phyloP scores from a whole-genome alignment of 495 filamentous ascomycete genomes.

The Peziza echinospora region DNA sequence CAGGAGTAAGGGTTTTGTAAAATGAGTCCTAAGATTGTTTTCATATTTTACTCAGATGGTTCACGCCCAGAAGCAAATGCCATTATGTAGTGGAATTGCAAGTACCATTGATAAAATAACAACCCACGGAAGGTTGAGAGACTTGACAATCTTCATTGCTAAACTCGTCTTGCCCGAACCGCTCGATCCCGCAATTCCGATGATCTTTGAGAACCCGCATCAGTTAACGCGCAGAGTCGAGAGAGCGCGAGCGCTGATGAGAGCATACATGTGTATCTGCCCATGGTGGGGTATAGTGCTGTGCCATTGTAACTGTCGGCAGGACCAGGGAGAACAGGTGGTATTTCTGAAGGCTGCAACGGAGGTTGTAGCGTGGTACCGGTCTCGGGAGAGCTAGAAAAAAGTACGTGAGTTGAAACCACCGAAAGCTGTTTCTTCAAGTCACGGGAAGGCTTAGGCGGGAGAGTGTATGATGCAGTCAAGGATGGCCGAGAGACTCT shows the following conservation, averaged over 20 bases:
- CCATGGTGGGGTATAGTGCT: constrained; percentile 82
- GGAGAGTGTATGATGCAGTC: too few species aligned
- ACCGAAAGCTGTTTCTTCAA: too few species aligned
- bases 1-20: constrained; percentile 63
- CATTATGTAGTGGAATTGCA: constrained; percentile 6
- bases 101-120: constrained; percentile 85
- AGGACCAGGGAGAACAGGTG: too few species aligned
- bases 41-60: neutral
- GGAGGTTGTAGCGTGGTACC: too few species aligned
- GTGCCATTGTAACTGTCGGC: neutral
- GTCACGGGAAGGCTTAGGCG: too few species aligned
- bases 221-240: neutral
- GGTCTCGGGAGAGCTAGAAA: too few species aligned
- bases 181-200: constrained; percentile 85
- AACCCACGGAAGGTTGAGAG: constrained; percentile 87
- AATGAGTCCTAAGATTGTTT: constrained; percentile 55
- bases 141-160: constrained; percentile 71
- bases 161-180: constrained; percentile 96
- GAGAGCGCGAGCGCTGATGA: neutral
- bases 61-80: neutral
- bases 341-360: too few species aligned
- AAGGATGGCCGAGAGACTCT: too few species aligned
- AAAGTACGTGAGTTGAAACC: too few species aligned
- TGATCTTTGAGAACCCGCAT: constrained; percentile 41
- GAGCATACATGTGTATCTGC: constrained; percentile 27